phyloP scores from a whole-genome alignment of 805 yeast genomes.

The Candida nonsorbophila region DNA sequence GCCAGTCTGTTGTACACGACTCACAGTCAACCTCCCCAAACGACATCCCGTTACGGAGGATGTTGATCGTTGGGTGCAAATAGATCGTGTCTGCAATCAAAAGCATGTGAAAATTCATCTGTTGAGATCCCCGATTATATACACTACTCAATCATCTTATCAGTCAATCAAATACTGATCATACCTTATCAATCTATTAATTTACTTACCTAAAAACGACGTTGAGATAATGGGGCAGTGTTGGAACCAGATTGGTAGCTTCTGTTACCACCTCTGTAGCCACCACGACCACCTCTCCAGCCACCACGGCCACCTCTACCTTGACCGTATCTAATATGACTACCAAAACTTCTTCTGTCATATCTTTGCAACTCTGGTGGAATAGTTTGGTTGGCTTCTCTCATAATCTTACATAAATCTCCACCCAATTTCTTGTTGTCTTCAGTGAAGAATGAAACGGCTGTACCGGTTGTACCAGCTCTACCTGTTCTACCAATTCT shows the following conservation, averaged over 20 bases:
- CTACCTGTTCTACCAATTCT: conserved; percentile 99
- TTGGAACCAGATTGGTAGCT: conserved; percentile 42
- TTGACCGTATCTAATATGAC: conserved; percentile 44
- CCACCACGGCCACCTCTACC: conserved; percentile 58
- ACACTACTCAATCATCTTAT: not conserved
- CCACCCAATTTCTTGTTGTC: conserved; percentile 85
- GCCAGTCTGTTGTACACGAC: too few relatives aligned
- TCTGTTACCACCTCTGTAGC: conserved; percentile 48
- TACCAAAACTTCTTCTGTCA: conserved; percentile 61
- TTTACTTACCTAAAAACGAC: too few relatives aligned
- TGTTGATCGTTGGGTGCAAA: too few relatives aligned
- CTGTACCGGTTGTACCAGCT: conserved; percentile 96
- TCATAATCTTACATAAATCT: conserved; percentile 81
- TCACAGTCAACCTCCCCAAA: too few relatives aligned
- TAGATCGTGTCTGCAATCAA: too few relatives aligned
- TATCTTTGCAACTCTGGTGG: conserved; percentile 75
- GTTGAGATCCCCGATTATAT: not conserved
- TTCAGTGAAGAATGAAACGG: conserved; percentile 88
- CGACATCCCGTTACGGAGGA: too few relatives aligned
- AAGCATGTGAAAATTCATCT: too few relatives aligned
- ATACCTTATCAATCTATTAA: not conserved
- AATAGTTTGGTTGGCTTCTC: conserved; percentile 90
- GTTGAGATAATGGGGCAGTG: conserved; percentile 40
- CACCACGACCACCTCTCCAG: conserved; percentile 46
- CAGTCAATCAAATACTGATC: not conserved